Conservation (phyloP, 2,329 filamentous ascomycete species). For the Pleurostoma richardsiae region DNA sequence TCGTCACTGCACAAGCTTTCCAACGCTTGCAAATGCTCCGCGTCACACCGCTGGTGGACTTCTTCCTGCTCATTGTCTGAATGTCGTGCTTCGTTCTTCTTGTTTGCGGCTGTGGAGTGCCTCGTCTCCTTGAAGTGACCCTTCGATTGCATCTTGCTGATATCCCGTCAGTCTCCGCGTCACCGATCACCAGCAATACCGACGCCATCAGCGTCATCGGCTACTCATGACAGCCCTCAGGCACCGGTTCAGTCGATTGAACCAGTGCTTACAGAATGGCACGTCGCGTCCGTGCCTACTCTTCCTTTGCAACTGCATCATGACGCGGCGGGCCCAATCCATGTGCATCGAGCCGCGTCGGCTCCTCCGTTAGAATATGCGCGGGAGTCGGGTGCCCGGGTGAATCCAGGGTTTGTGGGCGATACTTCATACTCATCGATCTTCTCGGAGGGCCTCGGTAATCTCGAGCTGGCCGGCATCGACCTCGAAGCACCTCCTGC, state of each 20-base stretch:
- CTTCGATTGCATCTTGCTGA: no score
- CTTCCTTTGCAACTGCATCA: no score
- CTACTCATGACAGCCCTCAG: conserved; percentile 12
- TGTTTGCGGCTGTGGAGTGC: no score
- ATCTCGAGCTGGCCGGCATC: conserved; percentile 15
- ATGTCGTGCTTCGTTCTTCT: no score
- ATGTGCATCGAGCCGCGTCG: conserved; percentile 16
- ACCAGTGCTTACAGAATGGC: not conserved
- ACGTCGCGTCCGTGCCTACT: no score
- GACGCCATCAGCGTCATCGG: conserved; percentile 14
- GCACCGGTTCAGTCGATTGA: conserved; percentile 15
- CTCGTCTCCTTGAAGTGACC: no score
- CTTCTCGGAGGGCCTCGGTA: conserved; percentile 22
- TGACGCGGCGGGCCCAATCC: not conserved
- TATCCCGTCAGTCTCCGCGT: no score
- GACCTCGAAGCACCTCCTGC: conserved; percentile 16
- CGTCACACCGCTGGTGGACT: no score
- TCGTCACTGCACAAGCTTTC: no score
- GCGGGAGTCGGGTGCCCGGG: conserved; percentile 10
- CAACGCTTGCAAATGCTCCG: no score
- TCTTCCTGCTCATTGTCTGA: no score
- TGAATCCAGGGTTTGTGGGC: conserved; percentile 22
- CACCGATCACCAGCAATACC: not conserved
- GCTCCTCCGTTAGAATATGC: conserved; percentile 18
- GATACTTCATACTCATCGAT: conserved; percentile 22